Evolutionary conservation across 768 basidiomycete genomes (phyloP).

Genomic region (Pisolithus microcarpus): DNA sequence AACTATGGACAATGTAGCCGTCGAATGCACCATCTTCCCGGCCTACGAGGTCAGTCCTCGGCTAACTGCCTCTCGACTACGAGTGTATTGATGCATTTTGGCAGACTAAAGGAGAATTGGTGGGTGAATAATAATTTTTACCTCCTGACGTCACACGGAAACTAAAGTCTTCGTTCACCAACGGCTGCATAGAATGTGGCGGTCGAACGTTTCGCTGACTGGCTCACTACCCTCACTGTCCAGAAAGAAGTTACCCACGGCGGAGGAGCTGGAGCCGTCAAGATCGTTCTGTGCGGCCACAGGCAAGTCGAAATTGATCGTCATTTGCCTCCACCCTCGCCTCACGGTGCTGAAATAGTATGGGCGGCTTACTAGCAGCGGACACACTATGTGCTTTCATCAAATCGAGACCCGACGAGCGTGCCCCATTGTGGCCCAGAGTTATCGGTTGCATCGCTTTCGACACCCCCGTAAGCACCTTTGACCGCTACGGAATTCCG

Average conservation of each 20-base stretch:
- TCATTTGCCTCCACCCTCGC: background rate
- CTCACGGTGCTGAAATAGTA: slow-evolving; percentile 40
- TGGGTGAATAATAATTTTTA: slow-evolving; percentile 31
- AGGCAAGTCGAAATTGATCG: slow-evolving; percentile 40
- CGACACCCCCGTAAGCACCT: slow-evolving; percentile 79
- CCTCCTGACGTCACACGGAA: background rate
- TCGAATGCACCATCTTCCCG: slow-evolving; percentile 81
- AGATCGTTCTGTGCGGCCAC: slow-evolving; percentile 84
- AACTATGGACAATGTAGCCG: slow-evolving; percentile 45
- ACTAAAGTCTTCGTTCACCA: background rate
- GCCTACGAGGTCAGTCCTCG: slow-evolving; percentile 64
- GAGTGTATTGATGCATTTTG: slow-evolving; percentile 9
- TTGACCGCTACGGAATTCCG: background rate
- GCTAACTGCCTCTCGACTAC: slow-evolving; percentile 1
- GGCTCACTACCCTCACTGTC: slow-evolving; percentile 87
- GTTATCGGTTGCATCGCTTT: slow-evolving; percentile 81
- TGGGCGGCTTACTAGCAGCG: slow-evolving; percentile 88
- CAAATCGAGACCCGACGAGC: slow-evolving; percentile 53
- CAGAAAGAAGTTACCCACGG: slow-evolving; percentile 74
- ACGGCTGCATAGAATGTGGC: slow-evolving; percentile 54
- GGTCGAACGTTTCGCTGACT: slow-evolving; percentile 81
- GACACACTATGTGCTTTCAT: slow-evolving; percentile 74
- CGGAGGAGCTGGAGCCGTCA: slow-evolving; percentile 64
- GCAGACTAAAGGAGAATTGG: slow-evolving; percentile 87
- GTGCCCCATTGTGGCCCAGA: slow-evolving; percentile 77